Conservation (phyloP, 2,329 filamentous ascomycete genomes). For the Fusarium beomiforme region DNA sequence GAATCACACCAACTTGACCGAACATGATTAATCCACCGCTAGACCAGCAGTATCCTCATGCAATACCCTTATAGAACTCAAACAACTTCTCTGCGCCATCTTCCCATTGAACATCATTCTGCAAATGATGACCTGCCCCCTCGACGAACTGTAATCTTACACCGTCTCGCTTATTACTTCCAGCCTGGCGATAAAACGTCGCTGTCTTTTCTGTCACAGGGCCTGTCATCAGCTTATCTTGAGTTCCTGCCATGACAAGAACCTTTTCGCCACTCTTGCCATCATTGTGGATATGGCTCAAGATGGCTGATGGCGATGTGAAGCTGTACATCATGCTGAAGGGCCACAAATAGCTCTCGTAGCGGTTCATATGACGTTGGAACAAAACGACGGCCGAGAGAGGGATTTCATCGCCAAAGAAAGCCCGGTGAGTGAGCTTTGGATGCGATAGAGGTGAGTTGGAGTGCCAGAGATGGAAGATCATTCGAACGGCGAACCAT, state of each 20-base stretch:
- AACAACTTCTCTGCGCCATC: constrained; percentile 57
- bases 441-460: constrained; percentile 63
- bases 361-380: constrained; percentile 55
- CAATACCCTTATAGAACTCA: constrained; percentile 49
- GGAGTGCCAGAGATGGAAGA: constrained; percentile 59
- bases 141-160: constrained; percentile 55
- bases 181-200: constrained; percentile 38
- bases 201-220: constrained; percentile 52
- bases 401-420: constrained; percentile 59
- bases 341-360: constrained; percentile 64
- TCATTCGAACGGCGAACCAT: constrained; percentile 57
- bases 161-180: constrained; percentile 38
- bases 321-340: constrained; percentile 59
- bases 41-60: background rate
- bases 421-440: constrained; percentile 57
- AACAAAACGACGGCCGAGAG: constrained; percentile 53
- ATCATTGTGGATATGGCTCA: constrained; percentile 49
- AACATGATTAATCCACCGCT: background rate
- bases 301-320: constrained; percentile 51
- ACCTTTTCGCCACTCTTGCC: constrained; percentile 41
- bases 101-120: constrained; percentile 62
- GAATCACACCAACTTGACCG: background rate
- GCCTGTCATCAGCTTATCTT: constrained; percentile 54
- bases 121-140: constrained; percentile 61
- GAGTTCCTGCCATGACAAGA: constrained; percentile 52